A percentile compares a stretch with the other conserved stretches of the same genome.
phyloP scores from a whole-genome alignment of 164 flowering plant species.

The Aristolochia contorta region DNA sequence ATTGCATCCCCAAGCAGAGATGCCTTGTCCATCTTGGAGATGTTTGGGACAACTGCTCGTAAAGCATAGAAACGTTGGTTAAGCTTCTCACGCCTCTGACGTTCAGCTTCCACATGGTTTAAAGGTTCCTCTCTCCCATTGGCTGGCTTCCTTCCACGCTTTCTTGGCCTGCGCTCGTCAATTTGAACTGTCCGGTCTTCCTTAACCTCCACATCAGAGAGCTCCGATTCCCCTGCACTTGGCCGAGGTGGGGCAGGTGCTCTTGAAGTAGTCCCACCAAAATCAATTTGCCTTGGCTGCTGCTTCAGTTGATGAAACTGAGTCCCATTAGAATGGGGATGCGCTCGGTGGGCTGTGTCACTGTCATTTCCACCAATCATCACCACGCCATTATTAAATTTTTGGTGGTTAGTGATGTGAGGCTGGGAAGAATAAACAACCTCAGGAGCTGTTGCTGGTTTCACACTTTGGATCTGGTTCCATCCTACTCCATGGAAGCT shows the following conservation, averaged over 20 bases:
- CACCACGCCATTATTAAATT: constrained; percentile 21
- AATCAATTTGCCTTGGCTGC: constrained; percentile 48
- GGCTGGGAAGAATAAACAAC: constrained; percentile 22
- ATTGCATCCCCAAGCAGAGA: constrained; percentile 49
- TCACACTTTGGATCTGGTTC: constrained; percentile 30
- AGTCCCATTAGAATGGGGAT: constrained; percentile 23
- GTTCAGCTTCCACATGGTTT: constrained; percentile 79
- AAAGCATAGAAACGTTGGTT: constrained; percentile 49
- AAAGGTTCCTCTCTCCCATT: constrained; percentile 95
- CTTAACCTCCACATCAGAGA: constrained; percentile 66
- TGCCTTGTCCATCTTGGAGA: constrained; percentile 56
- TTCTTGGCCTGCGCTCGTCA: constrained; percentile 67
- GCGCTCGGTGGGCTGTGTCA: constrained; percentile 4
- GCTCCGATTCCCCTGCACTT: constrained; percentile 47
- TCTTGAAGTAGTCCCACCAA: constrained; percentile 48
- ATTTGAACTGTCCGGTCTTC: constrained; percentile 38
- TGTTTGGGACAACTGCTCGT: constrained; percentile 47
- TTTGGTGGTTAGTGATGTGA: constrained; percentile 20
- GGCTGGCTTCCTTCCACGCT: constrained; percentile 93
- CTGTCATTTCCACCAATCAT: constrained; percentile 8
- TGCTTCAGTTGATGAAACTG: constrained; percentile 48
- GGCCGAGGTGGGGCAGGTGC: constrained; percentile 24
- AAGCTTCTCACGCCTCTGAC: constrained; percentile 45
- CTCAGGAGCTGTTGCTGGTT: constrained; percentile 32
- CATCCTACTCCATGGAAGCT: constrained; percentile 34